A percentile compares a stretch with the other conserved stretches of the same genome.
These are phyloP conservation scores for Cercospora citrullina DNA, from an alignment of 2,329 filamentous ascomycete genomes.

Conservation along the genomic window DNA sequence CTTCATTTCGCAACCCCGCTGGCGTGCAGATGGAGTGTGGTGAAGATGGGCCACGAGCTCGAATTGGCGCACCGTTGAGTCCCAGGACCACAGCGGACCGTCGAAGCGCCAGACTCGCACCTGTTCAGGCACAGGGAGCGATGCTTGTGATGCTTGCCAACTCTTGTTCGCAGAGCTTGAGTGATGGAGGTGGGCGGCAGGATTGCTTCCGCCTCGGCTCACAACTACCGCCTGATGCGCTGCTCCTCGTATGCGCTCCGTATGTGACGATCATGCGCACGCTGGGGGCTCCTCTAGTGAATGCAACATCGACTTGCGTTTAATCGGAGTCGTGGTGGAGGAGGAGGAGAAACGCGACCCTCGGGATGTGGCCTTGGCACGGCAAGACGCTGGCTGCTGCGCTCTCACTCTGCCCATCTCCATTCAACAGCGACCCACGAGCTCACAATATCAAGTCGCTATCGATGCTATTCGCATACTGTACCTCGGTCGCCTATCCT, in stretches of 20 bases:
- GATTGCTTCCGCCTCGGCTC: background rate
- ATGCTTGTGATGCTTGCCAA: slow-evolving; percentile 8
- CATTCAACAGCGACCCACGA: background rate
- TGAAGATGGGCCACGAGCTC: slow-evolving; percentile 1
- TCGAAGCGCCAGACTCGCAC: background rate
- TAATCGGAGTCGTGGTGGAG: background rate
- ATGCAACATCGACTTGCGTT: background rate
- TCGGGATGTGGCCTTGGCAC: background rate
- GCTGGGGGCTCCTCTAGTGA: background rate
- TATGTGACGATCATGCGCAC: background rate
- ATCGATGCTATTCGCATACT: background rate
- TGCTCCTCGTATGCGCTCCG: background rate
- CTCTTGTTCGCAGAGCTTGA: slow-evolving; percentile 8
- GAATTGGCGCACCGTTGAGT: background rate
- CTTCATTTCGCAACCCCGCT: slow-evolving; percentile 3
- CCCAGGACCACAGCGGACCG: background rate
- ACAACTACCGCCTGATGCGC: background rate
- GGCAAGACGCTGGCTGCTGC: background rate
- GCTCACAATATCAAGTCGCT: background rate
- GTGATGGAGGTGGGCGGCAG: background rate
- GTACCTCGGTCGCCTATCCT: background rate
- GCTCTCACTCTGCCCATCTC: background rate
- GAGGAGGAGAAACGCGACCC: background rate
- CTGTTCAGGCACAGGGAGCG: background rate
- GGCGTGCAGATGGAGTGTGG: background rate